phyloP scores from a whole-genome alignment of 192 early-diverging fungal genomes.

The Coemansia sp. region DNA sequence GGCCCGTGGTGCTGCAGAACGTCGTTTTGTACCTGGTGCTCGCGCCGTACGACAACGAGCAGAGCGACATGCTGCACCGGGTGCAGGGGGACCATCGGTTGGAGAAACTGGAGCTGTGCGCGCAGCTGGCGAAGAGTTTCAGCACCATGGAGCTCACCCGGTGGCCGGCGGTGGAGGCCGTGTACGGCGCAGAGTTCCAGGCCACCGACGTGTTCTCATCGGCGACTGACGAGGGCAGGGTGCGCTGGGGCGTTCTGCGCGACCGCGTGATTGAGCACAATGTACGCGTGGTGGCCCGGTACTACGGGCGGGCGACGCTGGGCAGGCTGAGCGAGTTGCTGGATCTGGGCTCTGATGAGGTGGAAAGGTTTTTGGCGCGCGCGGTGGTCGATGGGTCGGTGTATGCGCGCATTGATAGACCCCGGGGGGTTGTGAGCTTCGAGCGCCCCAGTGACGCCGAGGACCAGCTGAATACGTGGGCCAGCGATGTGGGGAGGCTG shows the following conservation, averaged over 20 bases:
- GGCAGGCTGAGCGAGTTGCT: conserved; percentile 86
- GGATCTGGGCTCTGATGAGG: conserved; percentile 78
- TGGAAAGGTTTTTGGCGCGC: conserved; percentile 90
- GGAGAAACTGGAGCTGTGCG: conserved; percentile 66
- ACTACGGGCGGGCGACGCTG: conserved; percentile 86
- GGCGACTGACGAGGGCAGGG: conserved; percentile 70
- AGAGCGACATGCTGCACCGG: conserved; percentile 89
- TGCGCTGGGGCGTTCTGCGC: conserved; percentile 81
- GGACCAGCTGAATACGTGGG: conserved; percentile 91
- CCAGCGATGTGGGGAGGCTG: conserved; percentile 80
- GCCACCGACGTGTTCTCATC: conserved; percentile 72
- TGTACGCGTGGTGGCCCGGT: conserved; percentile 93
- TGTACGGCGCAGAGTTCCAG: conserved; percentile 77
- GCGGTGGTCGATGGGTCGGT: conserved; percentile 94
- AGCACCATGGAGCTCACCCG: conserved; percentile 90
- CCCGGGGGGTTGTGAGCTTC: conserved; percentile 87
- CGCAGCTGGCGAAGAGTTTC: conserved; percentile 87
- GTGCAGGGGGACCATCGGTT: conserved; percentile 80
- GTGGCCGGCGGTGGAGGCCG: conserved; percentile 90
- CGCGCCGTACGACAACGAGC: conserved; percentile 94
- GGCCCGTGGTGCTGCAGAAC: conserved; percentile 73
- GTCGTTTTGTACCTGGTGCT: conserved; percentile 85
- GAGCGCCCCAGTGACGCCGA: conserved; percentile 80
- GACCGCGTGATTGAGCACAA: conserved; percentile 98
- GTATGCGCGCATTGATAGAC: conserved; percentile 93